Percentiles rank a stretch among this genome's conserved stretches.
phyloP scores from a whole-genome alignment of 768 basidiomycete species.

The Auriculariales sp. region DNA sequence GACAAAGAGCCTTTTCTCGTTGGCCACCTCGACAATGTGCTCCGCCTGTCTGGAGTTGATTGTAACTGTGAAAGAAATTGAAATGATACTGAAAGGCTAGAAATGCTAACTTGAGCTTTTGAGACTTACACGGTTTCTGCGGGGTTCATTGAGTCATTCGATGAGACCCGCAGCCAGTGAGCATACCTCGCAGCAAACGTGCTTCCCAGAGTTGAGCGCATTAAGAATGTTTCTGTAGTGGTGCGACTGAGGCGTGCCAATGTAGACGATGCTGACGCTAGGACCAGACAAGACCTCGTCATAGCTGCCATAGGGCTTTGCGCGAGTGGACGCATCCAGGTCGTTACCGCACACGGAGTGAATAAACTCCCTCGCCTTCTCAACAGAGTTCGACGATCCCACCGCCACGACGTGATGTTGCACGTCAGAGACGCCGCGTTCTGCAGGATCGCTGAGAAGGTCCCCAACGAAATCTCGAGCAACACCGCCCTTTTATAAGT shows the following conservation, averaged over 20 bases:
- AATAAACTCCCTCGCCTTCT: conserved; percentile 5
- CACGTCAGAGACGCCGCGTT: conserved; percentile 5
- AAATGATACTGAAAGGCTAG: conserved; percentile 7
- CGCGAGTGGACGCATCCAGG: neutral
- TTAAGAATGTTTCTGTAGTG: conserved; percentile 10
- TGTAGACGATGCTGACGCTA: conserved; percentile 12
- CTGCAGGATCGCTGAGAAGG: conserved; percentile 7
- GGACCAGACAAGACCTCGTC: conserved; percentile 9
- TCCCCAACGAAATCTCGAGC: conserved; percentile 7
- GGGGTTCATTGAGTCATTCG: too few relatives aligned
- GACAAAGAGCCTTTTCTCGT: conserved; percentile 4
- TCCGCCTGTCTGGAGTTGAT: conserved; percentile 9
- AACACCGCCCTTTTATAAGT: conserved; percentile 3
- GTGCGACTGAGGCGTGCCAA: conserved; percentile 9
- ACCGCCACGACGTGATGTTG: conserved; percentile 6
- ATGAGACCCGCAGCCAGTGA: too few relatives aligned
- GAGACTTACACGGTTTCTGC: neutral
- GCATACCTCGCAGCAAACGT: conserved; percentile 10
- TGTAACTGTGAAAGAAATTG: conserved; percentile 7
- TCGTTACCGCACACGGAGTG: neutral
- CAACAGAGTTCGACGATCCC: conserved; percentile 4
- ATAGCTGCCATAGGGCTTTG: conserved; percentile 10
- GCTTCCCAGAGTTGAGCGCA: conserved; percentile 9
- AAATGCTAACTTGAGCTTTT: neutral
- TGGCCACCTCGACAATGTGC: conserved; percentile 7